Base-by-base conservation (phyloP, 176 grass and related monocot genomes). In the Raddia distichophylla region DNA sequence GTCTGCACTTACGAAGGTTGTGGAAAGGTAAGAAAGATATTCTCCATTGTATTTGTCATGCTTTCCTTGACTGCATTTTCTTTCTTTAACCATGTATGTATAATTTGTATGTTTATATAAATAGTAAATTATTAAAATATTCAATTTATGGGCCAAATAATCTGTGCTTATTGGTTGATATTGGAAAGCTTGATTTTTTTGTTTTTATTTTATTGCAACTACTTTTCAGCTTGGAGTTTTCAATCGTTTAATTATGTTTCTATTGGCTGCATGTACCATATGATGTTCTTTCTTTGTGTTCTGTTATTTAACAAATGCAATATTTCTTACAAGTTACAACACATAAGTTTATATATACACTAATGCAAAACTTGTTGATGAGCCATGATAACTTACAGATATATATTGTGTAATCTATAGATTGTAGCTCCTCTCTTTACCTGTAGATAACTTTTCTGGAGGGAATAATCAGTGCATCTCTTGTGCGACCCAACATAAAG, bases 1-100 rank as follows among this genome's bases (percentile, higher is more conserved):
- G 70, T 93, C 64, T 95, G 93, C 67, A 82, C 86, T 74, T 76
- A 95, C 83, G 96, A 99, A 91, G 93, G 91, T 55, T 99, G 96
- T 84, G 90, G 89, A 46, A 99, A 95, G 93, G 96, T 99, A 80
- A 82, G 78, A 66, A 67, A 17, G 18, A 58, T 87, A 32, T 40
- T 77, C 9, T 40, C 5, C 18, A 18, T 67, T 83, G 35, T 87
- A 60, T 74, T n/a, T 67, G 17, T 63, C 48, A n/a, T 56, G 12
- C 14, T 69, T 80, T 62, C 76, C 6, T 33, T 71, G 42, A 42
- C 8, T 40, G 0, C 16, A 35, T 6, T 71, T 69, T 71, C 8
- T 32, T 12, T 43, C 71, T 73, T 37, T 18, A 17, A 45, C 43
- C 12, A 64, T 71, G 13, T 50, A 71, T 37, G 51, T 34, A 15